phyloP scores from a whole-genome alignment of 345 rosid species.

The Gossypium mustelinum region DNA sequence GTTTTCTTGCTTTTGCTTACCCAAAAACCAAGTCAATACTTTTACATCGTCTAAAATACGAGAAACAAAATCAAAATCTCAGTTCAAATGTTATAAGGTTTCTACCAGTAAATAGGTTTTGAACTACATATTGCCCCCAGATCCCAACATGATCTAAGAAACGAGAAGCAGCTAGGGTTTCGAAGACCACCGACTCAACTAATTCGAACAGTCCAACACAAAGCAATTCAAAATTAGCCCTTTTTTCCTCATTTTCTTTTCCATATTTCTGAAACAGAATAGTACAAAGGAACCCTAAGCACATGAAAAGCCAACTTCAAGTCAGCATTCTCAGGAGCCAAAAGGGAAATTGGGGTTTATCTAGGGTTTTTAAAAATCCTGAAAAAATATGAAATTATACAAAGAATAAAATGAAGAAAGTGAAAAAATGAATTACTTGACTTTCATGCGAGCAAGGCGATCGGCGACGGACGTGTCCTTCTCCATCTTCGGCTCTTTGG shows the following conservation, averaged over 20 bases:
- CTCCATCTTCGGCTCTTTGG: conserved; percentile 95
- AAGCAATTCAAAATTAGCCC: neutral
- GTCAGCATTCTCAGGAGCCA: neutral
- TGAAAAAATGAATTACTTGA: conserved; percentile 46
- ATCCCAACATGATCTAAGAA: neutral
- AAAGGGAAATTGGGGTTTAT: conserved; percentile 20
- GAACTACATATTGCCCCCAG: neutral
- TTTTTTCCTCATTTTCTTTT: neutral
- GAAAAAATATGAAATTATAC: neutral
- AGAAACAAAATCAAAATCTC: neutral
- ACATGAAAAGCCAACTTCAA: neutral
- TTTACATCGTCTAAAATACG: neutral
- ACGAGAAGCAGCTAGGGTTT: conserved; percentile 20
- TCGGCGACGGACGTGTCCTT: conserved; percentile 94
- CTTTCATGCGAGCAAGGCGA: conserved; percentile 98
- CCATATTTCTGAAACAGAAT: neutral
- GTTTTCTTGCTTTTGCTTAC: neutral
- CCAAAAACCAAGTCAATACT: neutral
- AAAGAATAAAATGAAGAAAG: neutral
- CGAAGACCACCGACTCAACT: conserved; percentile 10
- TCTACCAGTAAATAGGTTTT: neutral
- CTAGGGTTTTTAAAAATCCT: conserved; percentile 38
- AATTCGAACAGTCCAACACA: neutral
- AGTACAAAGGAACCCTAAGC: neutral
- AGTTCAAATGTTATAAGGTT: neutral